These are phyloP conservation scores for Hypsizygus ulmarius DNA, from an alignment of 1,284 basidiomycete species.

Conservation along the genomic window DNA sequence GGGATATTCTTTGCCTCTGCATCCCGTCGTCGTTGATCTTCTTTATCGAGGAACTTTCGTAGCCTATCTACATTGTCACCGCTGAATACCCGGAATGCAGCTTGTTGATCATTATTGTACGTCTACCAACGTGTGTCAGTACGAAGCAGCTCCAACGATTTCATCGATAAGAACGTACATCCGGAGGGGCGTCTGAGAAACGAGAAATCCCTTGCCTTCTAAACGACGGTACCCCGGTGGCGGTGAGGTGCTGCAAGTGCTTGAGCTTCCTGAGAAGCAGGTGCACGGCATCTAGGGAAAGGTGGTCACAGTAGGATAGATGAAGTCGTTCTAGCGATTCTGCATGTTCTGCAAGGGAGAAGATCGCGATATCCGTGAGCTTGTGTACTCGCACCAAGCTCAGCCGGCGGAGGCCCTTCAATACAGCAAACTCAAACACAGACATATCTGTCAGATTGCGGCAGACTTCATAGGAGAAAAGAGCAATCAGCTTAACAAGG, in stretches of 20 bases:
- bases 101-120: constrained; percentile 58
- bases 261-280: constrained; percentile 64
- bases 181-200: constrained; percentile 78
- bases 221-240: constrained; percentile 82
- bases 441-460: constrained; percentile 82
- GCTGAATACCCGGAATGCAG: constrained; percentile 82
- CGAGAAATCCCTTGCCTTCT: constrained; percentile 69
- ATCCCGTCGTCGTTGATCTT: constrained; percentile 51
- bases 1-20: constrained; percentile 57
- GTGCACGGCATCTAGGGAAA: constrained; percentile 79
- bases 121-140: constrained; percentile 33
- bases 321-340: constrained; percentile 79
- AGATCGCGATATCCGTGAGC: constrained; percentile 66
- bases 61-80: constrained; percentile 69
- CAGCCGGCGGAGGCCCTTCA: constrained; percentile 75
- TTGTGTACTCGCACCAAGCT: constrained; percentile 75
- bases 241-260: constrained; percentile 73
- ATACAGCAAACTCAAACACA: constrained; percentile 76
- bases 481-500: constrained; percentile 15
- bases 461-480: constrained; percentile 53
- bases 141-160: constrained; percentile 12
- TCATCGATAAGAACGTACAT: constrained; percentile 48
- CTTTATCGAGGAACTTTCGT: constrained; percentile 64
- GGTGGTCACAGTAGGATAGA: constrained; percentile 83
- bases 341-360: constrained; percentile 64